Base-by-base conservation (phyloP, 2,329 filamentous ascomycete species). In the Penicillium sclerotiorum region DNA sequence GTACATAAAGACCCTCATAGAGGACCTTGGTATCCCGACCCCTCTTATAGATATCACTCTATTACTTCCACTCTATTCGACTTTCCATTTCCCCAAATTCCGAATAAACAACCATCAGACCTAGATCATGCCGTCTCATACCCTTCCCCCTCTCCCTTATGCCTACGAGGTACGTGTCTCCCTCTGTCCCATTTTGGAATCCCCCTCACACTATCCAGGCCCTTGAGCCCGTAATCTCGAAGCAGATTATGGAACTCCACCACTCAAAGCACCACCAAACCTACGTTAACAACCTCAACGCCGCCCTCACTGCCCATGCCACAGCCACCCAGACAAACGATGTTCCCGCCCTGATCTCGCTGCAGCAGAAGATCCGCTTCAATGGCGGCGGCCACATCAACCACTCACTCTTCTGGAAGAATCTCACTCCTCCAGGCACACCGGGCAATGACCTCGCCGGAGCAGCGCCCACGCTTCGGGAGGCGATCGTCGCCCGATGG, bases 221-320 rank as follows among this genome's bases (percentile, higher is more conserved):
- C 38, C 89, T 96, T 62, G 93, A 96, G 76, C 82, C 81, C 59
- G 69, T 79, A 70, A 81, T 96, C 79, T 91, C 88, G 33, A 85
- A 86, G 69, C 83, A 93, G 75, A 95, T 96, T 77, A 96, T 96
- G 91, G 88, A 95, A 77, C 84, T 95, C 25, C 91, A 96, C 79
- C 89, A 96, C 82, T 83, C 82, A 75, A 95, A 93, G 77, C 91
- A 96, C 79, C 91, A 96, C 78, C 86, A 93, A 74, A 90, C 91
- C 64, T 95, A 96, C 73, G 88, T 96, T 63, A 94, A 86, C 71
- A 89, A 89, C 68, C 87, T 89, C 75, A 96, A 96, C 77, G 80
- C 85, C 50, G 88, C 89, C 37, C 78, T 84, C 49, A 82, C 89
- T 68, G 84, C 80, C 12, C 85, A 88, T 56, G 73, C 78, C 44